Evolutionary conservation across 345 rosid species (phyloP), one percentile per base, ranked within the genome.

Genomic region (Brassica juncea): DNA sequence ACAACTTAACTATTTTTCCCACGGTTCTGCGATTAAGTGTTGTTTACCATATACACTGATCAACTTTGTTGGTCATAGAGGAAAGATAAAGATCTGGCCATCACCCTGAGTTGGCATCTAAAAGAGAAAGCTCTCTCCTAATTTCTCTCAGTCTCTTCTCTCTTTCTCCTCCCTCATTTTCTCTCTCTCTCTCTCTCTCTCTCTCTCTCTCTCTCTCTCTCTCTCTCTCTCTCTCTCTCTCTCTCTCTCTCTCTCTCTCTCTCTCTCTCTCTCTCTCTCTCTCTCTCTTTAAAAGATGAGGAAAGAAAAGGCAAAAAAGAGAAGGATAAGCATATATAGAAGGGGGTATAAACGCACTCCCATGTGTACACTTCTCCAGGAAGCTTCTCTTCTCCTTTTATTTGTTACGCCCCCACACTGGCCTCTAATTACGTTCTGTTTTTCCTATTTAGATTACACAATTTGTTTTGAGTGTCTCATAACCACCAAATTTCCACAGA

Each of bases 91-190:
- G 84, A 30, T 66, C 72, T 37, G 77, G 82, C 63, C 78, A 73
- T 67, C 64, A 80, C 81, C 10, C 21, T 19, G 11, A 37, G 42
- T 37, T 37, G 90, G 80, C 85, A 83, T 35, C 67, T 68, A 80
- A 74, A 80, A 79, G 82, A 83, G 87, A 88, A 86, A 89, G 88
- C 87, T 81, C 74, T 72, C 68, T 28, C 76, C 57, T 23, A 28
- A 4, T 28, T 28, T 28, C 31, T 28, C 31, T 28, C 31, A 4
- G 31, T 28, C 31, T 28, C 31, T 28, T 16, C 11, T 37, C 44
- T 8, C 44, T 35, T 49, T 39, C 39, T 61, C 82, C 31, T 28
- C 31, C 21, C 21, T 19, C 21, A 19, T 19, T 19, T 19, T 19
- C 44, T 54, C 87, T 82, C 75, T 73, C 67, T 25, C 77, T 8